These are phyloP conservation scores for Fusarium nurragi DNA, from an alignment of 2,329 filamentous ascomycete genomes.

Conservation along the genomic window DNA sequence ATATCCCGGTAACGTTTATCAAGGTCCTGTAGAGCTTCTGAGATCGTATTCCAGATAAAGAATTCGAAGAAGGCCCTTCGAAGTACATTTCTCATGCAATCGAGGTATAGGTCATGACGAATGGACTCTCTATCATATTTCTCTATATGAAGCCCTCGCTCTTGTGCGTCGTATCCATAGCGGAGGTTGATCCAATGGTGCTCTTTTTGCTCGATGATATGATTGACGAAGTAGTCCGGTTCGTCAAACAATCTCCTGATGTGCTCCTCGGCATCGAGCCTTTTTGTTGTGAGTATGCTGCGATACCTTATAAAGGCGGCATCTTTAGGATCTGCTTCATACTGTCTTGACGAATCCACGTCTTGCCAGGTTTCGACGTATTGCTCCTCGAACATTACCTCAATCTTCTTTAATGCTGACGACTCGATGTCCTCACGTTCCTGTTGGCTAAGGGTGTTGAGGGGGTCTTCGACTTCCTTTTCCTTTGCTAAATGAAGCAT, in stretches of 20 bases:
- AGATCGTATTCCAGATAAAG: constrained; percentile 29
- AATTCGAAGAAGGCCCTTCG: constrained; percentile 35
- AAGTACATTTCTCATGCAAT: constrained; percentile 28
- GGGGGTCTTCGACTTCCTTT: neutral
- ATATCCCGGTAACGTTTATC: neutral
- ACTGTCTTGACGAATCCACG: constrained; percentile 23
- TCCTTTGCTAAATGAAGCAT: constrained; percentile 1
- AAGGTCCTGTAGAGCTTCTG: neutral
- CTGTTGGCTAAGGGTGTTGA: neutral
- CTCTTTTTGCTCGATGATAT: constrained; percentile 32
- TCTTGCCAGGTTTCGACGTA: constrained; percentile 21
- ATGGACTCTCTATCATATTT: neutral
- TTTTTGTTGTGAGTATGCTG: constrained; percentile 7
- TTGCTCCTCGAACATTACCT: too few relatives aligned
- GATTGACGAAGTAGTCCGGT: constrained; percentile 30
- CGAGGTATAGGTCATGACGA: constrained; percentile 27
- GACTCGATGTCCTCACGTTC: neutral
- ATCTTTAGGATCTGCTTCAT: neutral
- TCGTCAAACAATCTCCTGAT: constrained; percentile 32
- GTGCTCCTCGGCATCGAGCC: constrained; percentile 20
- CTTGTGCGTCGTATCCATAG: neutral
- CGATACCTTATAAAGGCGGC: constrained; percentile 1
- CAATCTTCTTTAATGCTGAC: neutral
- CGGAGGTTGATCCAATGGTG: constrained; percentile 38
- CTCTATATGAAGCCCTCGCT: neutral